A percentile compares a stretch with the other conserved stretches of the same genome.
Evolutionary conservation across 2,329 filamentous ascomycete species (phyloP).

Genomic region (Aspergillus novofumigatus): DNA sequence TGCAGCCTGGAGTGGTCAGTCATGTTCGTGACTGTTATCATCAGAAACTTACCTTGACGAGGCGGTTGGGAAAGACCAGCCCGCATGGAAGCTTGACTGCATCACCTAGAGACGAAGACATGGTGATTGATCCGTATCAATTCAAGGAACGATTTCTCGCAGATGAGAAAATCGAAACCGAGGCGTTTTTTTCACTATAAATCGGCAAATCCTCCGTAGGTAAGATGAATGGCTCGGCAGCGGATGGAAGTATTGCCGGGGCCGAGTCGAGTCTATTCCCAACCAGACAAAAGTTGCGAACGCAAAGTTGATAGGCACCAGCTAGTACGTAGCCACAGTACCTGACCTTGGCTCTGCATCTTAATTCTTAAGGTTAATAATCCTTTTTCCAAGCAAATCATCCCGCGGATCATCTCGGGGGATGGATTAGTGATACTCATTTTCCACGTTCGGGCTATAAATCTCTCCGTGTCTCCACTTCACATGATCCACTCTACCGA

Average conservation of each 20-base stretch:
- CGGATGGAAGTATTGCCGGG: background rate
- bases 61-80: constrained; percentile 52
- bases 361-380: background rate
- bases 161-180: background rate
- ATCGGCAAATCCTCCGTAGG: background rate
- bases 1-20: constrained; percentile 36
- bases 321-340: background rate
- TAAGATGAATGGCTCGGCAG: background rate
- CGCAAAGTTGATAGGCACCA: background rate
- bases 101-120: constrained; percentile 31
- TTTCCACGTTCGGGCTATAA: background rate
- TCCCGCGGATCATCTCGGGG: too few relatives aligned
- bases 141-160: background rate
- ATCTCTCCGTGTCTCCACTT: background rate
- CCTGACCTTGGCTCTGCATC: background rate
- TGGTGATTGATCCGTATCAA: constrained; percentile 1
- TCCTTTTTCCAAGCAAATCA: background rate
- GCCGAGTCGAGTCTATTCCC: background rate
- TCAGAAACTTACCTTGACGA: constrained; percentile 38
- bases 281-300: background rate
- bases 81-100: constrained; percentile 53
- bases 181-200: background rate
- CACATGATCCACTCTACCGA: background rate
- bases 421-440: background rate
- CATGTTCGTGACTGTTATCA: background rate